Evolutionary conservation across 129 eudicot species (phyloP).

Genomic region (Lonicera japonica): DNA sequence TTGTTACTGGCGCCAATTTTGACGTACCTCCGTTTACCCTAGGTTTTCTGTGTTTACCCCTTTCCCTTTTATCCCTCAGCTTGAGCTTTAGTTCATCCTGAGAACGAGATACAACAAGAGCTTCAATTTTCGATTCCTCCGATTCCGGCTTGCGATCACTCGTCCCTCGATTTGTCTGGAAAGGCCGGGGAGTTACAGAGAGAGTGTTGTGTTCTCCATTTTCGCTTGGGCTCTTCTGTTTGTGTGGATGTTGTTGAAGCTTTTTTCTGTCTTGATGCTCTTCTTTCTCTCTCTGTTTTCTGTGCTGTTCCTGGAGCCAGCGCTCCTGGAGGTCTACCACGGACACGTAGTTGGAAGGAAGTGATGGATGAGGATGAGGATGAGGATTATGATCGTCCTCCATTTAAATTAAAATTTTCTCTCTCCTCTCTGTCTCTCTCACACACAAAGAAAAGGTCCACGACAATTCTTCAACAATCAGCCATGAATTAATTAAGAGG

Average conservation of each 20-base stretch:
- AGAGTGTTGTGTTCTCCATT: neutral
- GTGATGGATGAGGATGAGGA: constrained; percentile 23
- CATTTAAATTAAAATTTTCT: too few relatives aligned
- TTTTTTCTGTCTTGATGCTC: constrained; percentile 5
- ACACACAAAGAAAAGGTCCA: too few relatives aligned
- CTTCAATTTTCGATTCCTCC: neutral
- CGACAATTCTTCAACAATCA: neutral
- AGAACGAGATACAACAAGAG: neutral
- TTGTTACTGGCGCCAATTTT: neutral
- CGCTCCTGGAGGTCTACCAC: constrained; percentile 41
- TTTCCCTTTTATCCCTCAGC: neutral
- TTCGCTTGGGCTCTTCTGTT: neutral
- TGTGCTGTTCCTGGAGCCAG: constrained; percentile 40
- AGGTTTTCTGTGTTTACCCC: neutral
- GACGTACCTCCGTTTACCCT: neutral
- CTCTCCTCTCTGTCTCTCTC: too few relatives aligned
- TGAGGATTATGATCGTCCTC: constrained; percentile 4
- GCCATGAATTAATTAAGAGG: too few relatives aligned
- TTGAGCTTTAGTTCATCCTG: neutral
- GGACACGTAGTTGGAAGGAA: constrained; percentile 46
- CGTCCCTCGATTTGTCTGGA: neutral
- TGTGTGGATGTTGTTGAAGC: neutral
- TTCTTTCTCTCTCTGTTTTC: constrained; percentile 14
- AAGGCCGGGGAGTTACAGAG: neutral
- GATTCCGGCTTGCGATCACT: neutral